Evolutionary conservation across 768 basidiomycete species (phyloP), one percentile per base, ranked within the genome.

Genomic region (Suillus subaureus): DNA sequence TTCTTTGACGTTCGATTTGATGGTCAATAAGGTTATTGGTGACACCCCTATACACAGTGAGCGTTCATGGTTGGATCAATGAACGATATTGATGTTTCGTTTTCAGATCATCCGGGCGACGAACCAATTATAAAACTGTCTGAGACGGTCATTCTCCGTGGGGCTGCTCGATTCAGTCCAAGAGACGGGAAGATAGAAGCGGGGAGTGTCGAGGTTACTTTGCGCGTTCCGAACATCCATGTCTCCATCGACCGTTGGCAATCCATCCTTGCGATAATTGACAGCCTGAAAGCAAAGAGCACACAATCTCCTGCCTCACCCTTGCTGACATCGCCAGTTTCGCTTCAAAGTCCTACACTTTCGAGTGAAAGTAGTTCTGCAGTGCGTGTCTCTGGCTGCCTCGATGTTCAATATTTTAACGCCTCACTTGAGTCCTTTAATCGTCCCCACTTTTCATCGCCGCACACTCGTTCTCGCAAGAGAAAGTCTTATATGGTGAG

Each of bases 161-260:
- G 82, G n/a, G 85, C 83, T 15, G 78, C 85, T 54, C 79, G 81
- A 57, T 87, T 91, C 70, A 85, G 84, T 73, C 89, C 90, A 6
- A 83, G 84, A 66, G 79, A 82, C 61, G 85, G 87, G 26, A 75
- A 77, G 31, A 70, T 89, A 39, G 83, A 89, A 65, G 76, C 81
- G 4, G 82, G 85, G 61, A 88, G 87, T 49, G 71, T 90, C 49
- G 79, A 82, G 18, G 12, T 60, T 37, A 21, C 58, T 60, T 42
- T 60, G 58, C 40, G 58, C 18, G 16, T 42, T 28, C 58, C 58
- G 40, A 60, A 42, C 42, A 6, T 42, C 26, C 58, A 60, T 60
- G 26, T 60, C 40, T 60, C 58, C 11, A 21, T 60, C 58, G 58
- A 60, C 40, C 40, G 58, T n/a, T 60, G 58, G 58, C 40, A 60